These are phyloP conservation scores for Polyporus tsugae DNA, from an alignment of 1,284 basidiomycete genomes.

Conservation along the genomic window DNA sequence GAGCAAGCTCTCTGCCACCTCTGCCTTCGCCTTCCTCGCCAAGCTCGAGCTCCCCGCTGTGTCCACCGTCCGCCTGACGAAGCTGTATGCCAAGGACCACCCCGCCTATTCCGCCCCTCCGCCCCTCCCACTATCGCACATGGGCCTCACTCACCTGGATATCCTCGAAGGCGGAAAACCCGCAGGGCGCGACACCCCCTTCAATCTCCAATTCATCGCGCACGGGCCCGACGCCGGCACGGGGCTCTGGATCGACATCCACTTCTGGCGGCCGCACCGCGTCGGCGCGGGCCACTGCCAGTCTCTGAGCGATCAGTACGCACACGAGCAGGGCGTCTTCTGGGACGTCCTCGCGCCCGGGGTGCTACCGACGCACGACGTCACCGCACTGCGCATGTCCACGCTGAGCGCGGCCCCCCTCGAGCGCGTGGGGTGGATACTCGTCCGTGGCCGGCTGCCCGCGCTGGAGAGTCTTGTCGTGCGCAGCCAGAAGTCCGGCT, in stretches of 20 bases:
- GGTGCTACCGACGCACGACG: background rate
- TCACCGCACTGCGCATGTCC: background rate
- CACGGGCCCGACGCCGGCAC: background rate
- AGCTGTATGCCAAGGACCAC: background rate
- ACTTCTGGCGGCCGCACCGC: background rate
- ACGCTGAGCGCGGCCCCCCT: background rate
- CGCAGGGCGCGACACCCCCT: background rate
- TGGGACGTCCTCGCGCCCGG: background rate
- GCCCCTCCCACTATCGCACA: background rate
- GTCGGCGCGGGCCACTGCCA: background rate
- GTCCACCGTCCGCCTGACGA: background rate
- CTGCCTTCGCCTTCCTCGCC: background rate
- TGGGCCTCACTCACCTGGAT: background rate
- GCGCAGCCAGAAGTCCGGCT: background rate
- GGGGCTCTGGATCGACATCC: background rate
- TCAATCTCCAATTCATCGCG: background rate
- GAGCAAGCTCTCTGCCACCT: background rate
- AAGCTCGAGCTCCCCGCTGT: background rate
- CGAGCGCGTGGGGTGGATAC: background rate
- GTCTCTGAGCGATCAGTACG: background rate
- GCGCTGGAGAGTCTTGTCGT: slow-evolving; percentile 2
- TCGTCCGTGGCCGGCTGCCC: background rate
- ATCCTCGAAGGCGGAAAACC: background rate
- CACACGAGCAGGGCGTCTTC: background rate
- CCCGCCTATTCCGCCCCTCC: background rate